These are phyloP conservation scores for Fusarium mexicanum DNA, from an alignment of 2,329 filamentous ascomycete genomes.

Conservation along the genomic window DNA sequence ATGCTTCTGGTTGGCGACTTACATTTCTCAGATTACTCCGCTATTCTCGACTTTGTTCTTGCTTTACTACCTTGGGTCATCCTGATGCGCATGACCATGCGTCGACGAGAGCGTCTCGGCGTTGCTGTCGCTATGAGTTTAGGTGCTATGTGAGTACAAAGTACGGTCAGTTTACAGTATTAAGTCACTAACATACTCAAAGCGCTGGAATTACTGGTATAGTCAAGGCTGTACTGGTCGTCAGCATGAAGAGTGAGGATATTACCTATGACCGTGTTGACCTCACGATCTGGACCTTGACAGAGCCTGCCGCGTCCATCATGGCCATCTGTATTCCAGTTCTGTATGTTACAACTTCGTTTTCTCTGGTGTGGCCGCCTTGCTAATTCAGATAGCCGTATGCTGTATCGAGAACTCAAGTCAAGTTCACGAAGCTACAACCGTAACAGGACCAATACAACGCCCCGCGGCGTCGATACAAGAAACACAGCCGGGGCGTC, in stretches of 20 bases:
- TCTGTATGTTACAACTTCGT: constrained; percentile 35
- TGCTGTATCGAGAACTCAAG: constrained; percentile 48
- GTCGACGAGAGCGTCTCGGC: constrained; percentile 47
- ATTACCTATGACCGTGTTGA: constrained; percentile 49
- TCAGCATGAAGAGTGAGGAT: constrained; percentile 46
- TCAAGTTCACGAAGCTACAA: constrained; percentile 44
- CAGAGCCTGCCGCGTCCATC: constrained; percentile 49
- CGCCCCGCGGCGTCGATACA: constrained; percentile 1
- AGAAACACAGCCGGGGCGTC: constrained; percentile 7
- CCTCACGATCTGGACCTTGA: constrained; percentile 49
- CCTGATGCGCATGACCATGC: constrained; percentile 47
- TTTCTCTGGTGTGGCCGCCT: fast-evolving
- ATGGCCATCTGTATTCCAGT: constrained; percentile 50
- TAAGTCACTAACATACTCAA: background rate
- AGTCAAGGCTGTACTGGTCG: constrained; percentile 48
- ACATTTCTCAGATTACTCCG: constrained; percentile 44
- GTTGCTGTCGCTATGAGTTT: constrained; percentile 50
- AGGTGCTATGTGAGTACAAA: constrained; percentile 44
- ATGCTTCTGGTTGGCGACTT: background rate
- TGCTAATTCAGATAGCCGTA: constrained; percentile 40
- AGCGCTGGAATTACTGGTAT: constrained; percentile 48
- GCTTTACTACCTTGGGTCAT: constrained; percentile 49
- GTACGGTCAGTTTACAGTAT: fast-evolving
- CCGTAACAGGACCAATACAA: constrained; percentile 37
- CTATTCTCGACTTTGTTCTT: constrained; percentile 47